Base-by-base conservation (phyloP, 2,329 filamentous ascomycete species). In the Xylaria sp. region DNA sequence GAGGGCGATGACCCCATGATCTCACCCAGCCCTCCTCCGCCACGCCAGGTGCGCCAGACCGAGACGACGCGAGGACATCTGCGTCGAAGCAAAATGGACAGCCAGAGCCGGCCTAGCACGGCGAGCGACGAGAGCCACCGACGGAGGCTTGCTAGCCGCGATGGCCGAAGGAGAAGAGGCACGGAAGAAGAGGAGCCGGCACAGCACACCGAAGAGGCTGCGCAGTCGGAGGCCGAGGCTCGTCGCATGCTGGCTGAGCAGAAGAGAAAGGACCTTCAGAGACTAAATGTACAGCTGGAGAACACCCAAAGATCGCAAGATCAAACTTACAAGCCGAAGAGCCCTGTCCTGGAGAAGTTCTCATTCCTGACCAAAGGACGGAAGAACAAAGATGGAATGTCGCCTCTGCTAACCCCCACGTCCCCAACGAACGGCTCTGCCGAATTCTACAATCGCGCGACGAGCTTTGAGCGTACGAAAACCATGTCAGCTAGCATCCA, bases 171-270 rank as follows among this genome's bases (percentile, higher is more conserved):
- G 18, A 56, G 50, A 29, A 57, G 55, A 44, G 52, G 59, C 45
- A 59, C 50, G 16, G 63, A 61, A 16, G 54, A 64, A 34, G 62
- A 64, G 24, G 57, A 67, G 44, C 60, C 62, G 39, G 66, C 70
- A 38, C 68, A 62, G 44, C 70, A 69, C 64, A 71, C 69, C 16
- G 68, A 72, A 58, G 74, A 76, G 57, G 65, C 67, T 42, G 75
- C 76, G 50, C 77, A 73, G 50, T 71, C 75, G 48, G 74, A 80
- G 54, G 74, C 72, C 37, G 78, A 82, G 60, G 77, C 74, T 29
- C 73, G 80, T 60, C 75, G 77, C 54, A 74, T 78, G 41, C 68
- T 79, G 41, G 74, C 75, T 20, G 77, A 81, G 59, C 77, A 80
- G 64, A 78, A 77, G 67, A 77, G 74, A 62, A 74, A 76, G 48